These are phyloP conservation scores for Fomitopsis pinicola DNA, from an alignment of 1,284 basidiomycete species.

Conservation along the genomic window DNA sequence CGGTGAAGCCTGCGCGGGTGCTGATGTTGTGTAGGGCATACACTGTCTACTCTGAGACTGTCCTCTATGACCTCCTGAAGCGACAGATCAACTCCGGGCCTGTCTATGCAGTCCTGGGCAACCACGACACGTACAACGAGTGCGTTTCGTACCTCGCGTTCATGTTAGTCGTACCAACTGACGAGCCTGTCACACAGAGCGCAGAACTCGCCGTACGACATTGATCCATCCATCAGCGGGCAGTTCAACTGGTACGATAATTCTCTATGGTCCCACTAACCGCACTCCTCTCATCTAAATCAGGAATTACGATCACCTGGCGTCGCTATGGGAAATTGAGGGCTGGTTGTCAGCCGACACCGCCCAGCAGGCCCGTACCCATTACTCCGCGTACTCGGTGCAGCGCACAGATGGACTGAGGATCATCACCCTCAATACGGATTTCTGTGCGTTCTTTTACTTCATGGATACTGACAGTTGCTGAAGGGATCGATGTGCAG, in stretches of 20 bases:
- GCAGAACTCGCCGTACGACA: constrained; percentile 58
- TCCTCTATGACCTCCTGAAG: constrained; percentile 64
- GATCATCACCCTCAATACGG: constrained; percentile 75
- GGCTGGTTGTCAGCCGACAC: constrained; percentile 64
- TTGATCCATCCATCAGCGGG: constrained; percentile 47
- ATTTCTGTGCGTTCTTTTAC: constrained; percentile 47
- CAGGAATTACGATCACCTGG: constrained; percentile 76
- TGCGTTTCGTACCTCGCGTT: constrained; percentile 23
- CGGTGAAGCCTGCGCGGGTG: not conserved
- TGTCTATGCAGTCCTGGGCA: constrained; percentile 71
- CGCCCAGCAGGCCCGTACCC: constrained; percentile 55
- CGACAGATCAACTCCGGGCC: constrained; percentile 57
- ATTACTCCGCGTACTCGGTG: constrained; percentile 77
- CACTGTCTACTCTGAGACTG: constrained; percentile 53
- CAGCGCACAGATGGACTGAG: constrained; percentile 63
- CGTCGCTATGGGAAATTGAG: constrained; percentile 65
- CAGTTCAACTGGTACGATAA: constrained; percentile 60
- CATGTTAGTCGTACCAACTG: not conserved
- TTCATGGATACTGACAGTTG: not conserved
- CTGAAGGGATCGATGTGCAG: not conserved
- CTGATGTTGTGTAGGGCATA: constrained; percentile 20
- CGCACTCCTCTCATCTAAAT: not conserved
- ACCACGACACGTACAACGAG: constrained; percentile 71
- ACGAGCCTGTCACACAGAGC: constrained; percentile 33
- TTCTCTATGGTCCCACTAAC: not conserved